Evolutionary conservation across 768 basidiomycete genomes (phyloP).

Genomic region (Jaapia argillacea): DNA sequence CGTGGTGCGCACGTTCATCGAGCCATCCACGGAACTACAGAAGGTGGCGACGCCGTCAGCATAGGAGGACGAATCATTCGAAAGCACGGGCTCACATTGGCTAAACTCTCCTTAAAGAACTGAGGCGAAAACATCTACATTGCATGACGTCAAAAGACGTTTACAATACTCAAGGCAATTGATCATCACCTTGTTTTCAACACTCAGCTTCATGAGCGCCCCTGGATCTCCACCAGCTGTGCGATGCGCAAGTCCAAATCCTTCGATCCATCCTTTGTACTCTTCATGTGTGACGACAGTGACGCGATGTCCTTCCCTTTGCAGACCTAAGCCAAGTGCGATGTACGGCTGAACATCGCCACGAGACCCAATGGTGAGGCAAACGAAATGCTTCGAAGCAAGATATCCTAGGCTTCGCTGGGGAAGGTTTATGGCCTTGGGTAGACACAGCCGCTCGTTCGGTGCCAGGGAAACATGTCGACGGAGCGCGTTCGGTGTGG

Average conservation of each 20-base stretch:
- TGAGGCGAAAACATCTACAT: constrained; percentile 61
- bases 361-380: constrained; percentile 56
- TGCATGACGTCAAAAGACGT: constrained; percentile 16
- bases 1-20: constrained; percentile 50
- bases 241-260: constrained; percentile 49
- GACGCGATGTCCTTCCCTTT: constrained; percentile 31
- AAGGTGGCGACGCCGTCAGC: constrained; percentile 1
- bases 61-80: neutral
- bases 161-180: neutral
- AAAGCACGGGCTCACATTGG: constrained; percentile 29
- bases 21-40: constrained; percentile 61
- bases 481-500: constrained; percentile 21
- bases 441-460: constrained; percentile 23
- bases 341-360: constrained; percentile 44
- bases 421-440: constrained; percentile 41
- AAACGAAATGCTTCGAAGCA: constrained; percentile 43
- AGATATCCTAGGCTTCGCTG: constrained; percentile 18
- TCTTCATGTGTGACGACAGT: constrained; percentile 39
- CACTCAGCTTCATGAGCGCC: constrained; percentile 53
- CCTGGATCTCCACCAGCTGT: constrained; percentile 63
- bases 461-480: constrained; percentile 19
- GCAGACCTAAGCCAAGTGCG: constrained; percentile 29
- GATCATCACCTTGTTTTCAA: constrained; percentile 31
- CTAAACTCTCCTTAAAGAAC: constrained; percentile 55
- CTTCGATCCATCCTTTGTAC: constrained; percentile 46